phyloP scores from a whole-genome alignment of 345 rosid species.

The Lepidium aucheri region DNA sequence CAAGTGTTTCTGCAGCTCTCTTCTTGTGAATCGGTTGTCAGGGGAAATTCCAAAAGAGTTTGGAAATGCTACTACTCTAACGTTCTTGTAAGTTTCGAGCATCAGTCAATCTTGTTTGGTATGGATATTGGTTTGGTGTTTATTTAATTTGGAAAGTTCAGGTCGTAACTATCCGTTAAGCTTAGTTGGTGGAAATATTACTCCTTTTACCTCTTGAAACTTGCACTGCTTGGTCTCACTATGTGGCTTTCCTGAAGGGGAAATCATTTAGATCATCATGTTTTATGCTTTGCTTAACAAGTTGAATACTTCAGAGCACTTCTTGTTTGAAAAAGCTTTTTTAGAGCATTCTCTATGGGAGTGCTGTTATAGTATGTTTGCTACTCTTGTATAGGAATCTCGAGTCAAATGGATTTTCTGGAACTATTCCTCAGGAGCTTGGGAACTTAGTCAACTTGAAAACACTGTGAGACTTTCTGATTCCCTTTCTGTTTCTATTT shows the following conservation, averaged over 20 bases:
- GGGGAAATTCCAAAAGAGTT: conserved; percentile 45
- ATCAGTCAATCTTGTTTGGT: neutral
- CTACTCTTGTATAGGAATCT: conserved; percentile 32
- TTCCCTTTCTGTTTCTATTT: neutral
- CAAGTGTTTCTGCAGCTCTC: conserved; percentile 34
- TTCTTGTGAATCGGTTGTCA: conserved; percentile 45
- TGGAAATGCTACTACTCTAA: conserved; percentile 36
- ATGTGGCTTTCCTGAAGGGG: neutral
- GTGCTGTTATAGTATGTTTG: neutral
- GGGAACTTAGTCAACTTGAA: conserved; percentile 40
- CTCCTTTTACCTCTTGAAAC: neutral
- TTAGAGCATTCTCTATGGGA: neutral
- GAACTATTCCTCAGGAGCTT: conserved; percentile 44
- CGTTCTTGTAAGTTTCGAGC: conserved; percentile 38
- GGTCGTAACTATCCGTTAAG: neutral
- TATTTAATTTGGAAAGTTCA: neutral
- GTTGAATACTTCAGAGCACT: neutral
- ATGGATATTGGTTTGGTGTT: conserved; percentile 2
- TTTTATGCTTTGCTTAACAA: conserved; percentile 1
- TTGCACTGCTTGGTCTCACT: neutral
- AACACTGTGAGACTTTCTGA: conserved; percentile 32
- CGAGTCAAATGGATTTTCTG: conserved; percentile 49
- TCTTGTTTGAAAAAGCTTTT: neutral
- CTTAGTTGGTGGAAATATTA: neutral
- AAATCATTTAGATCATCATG: neutral